These are phyloP conservation scores for Tylopilus sp. DNA, from an alignment of 768 basidiomycete genomes.

Conservation along the genomic window DNA sequence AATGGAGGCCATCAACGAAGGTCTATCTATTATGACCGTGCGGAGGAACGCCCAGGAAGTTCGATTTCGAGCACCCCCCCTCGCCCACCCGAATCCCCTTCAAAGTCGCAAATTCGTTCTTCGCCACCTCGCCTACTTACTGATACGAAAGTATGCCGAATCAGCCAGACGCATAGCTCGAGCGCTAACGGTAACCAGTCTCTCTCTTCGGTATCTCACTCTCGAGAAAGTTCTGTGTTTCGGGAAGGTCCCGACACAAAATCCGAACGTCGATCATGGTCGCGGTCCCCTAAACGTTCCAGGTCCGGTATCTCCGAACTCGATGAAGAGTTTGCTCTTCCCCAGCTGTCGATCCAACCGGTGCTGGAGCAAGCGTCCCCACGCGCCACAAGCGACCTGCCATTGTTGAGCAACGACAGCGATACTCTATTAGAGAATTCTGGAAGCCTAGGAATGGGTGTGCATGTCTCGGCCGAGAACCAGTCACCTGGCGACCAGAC, in stretches of 20 bases:
- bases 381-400: constrained; percentile 9
- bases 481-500: constrained; percentile 23
- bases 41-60: constrained; percentile 25
- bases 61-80: constrained; percentile 35
- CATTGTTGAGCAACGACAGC: constrained; percentile 7
- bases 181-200: constrained; percentile 15
- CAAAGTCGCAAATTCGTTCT: constrained; percentile 21
- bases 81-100: constrained; percentile 14
- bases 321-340: constrained; percentile 18
- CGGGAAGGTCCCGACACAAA: constrained; percentile 33
- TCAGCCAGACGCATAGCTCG: constrained; percentile 1
- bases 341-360: constrained; percentile 16
- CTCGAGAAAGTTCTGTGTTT: constrained; percentile 29
- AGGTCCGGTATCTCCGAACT: constrained; percentile 28
- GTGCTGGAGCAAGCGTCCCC: constrained; percentile 38
- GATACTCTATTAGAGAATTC: constrained; percentile 18
- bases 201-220: constrained; percentile 19
- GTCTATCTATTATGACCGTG: constrained; percentile 22
- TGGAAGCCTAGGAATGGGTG: constrained; percentile 16
- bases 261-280: constrained; percentile 43
- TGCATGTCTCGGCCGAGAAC: constrained; percentile 11
- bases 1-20: constrained; percentile 26
- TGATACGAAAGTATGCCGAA: constrained; percentile 6
- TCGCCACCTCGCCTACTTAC: constrained; percentile 19
- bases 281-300: constrained; percentile 46